A percentile compares a stretch with the other conserved stretches of the same genome.
These are phyloP conservation scores for Astrephomene gubernaculifera DNA, from an alignment of 139 green algal genomes.

Conservation along the genomic window DNA sequence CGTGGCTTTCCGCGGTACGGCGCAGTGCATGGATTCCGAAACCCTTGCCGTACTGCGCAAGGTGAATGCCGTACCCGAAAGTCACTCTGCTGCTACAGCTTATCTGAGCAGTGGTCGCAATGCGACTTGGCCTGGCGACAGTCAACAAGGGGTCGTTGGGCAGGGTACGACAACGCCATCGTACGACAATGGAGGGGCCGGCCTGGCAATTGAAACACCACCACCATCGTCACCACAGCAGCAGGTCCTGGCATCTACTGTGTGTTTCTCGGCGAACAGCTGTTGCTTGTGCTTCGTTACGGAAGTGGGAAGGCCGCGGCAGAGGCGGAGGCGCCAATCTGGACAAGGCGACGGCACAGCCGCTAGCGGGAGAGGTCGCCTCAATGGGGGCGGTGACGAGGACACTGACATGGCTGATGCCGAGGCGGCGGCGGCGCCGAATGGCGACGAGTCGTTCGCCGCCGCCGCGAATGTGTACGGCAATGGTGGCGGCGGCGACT, in stretches of 20 bases:
- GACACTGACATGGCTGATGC: not conserved
- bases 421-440: not conserved
- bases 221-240: not conserved
- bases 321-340: not conserved
- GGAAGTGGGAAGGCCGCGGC: not conserved
- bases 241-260: not conserved
- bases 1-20: too few species aligned
- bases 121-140: too few species aligned
- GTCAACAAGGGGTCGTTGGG: not conserved
- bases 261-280: conserved; percentile 18
- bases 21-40: too few species aligned
- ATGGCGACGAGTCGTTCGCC: not conserved
- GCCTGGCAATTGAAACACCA: not conserved
- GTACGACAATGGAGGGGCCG: not conserved
- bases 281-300: conserved; percentile 4
- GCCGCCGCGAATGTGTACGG: too few species aligned
- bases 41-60: too few species aligned
- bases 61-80: too few species aligned
- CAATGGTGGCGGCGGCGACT: not conserved
- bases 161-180: not conserved
- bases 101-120: too few species aligned
- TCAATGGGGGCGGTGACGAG: not conserved
- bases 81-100: not conserved
- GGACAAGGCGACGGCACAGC: not conserved
- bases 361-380: not conserved